A percentile compares a stretch with the other conserved stretches of the same genome.
phyloP scores from a whole-genome alignment of 1,284 basidiomycete genomes.

The Boletus smithii region DNA sequence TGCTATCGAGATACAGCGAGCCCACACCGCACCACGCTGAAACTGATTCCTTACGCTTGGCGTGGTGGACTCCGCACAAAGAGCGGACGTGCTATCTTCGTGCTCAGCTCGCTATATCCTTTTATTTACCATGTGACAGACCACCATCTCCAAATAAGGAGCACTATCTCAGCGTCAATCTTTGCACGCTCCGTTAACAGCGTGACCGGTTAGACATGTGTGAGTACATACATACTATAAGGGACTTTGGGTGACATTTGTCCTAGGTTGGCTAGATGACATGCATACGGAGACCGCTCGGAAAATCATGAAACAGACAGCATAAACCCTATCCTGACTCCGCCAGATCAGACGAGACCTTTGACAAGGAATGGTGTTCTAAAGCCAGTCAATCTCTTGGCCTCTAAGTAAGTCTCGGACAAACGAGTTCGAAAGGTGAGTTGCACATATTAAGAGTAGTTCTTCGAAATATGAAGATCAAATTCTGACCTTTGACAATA shows the following conservation, averaged over 20 bases:
- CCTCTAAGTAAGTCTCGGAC: too few relatives aligned
- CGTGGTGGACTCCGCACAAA: conserved; percentile 9
- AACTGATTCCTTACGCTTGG: conserved; percentile 2
- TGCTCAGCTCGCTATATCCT: conserved; percentile 2
- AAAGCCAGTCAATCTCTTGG: neutral
- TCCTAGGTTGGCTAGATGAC: neutral
- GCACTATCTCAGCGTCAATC: conserved; percentile 20
- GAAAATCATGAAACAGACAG: conserved; percentile 6
- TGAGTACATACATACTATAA: neutral
- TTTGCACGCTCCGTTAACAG: conserved; percentile 7
- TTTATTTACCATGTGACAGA: neutral
- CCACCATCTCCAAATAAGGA: neutral
- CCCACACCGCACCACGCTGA: neutral
- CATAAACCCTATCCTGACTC: neutral
- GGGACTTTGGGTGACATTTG: neutral
- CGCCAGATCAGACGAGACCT: conserved; percentile 3
- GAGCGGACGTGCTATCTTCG: conserved; percentile 2
- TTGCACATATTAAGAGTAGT: neutral
- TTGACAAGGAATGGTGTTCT: neutral
- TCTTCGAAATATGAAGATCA: neutral
- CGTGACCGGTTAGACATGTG: conserved; percentile 1
- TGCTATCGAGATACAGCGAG: neutral
- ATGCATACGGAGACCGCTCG: conserved; percentile 2
- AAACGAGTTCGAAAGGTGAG: neutral
- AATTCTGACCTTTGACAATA: neutral